Conservation (phyloP, 805 yeast species). For the Starmerella apis region DNA sequence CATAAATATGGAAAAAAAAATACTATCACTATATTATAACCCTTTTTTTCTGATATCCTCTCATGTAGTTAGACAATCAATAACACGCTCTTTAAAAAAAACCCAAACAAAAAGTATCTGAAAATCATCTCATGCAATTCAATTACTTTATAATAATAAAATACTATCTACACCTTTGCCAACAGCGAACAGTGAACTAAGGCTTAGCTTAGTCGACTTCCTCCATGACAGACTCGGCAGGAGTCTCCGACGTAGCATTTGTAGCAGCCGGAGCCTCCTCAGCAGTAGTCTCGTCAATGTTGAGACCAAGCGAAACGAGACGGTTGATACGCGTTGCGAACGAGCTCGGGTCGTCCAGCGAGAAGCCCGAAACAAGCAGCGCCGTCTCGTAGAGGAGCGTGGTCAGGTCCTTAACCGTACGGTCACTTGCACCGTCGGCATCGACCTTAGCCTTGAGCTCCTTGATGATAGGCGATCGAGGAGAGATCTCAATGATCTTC, state of each 20-base stretch:
- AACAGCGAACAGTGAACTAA: neutral
- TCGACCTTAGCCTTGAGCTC: conserved; percentile 96
- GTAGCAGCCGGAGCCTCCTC: conserved; percentile 39
- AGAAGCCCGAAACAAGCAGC: conserved; percentile 94
- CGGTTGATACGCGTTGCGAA: conserved; percentile 98
- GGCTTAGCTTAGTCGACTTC: conserved; percentile 70
- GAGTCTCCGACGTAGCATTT: conserved; percentile 38
- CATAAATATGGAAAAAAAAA: neutral
- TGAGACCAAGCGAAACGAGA: conserved; percentile 92
- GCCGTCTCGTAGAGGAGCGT: conserved; percentile 96
- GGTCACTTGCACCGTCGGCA: conserved; percentile 93
- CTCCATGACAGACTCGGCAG: conserved; percentile 94
- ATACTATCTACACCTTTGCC: neutral
- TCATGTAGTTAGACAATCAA: neutral
- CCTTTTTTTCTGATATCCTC: neutral
- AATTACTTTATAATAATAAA: conserved; percentile 1
- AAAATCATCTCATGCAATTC: no score
- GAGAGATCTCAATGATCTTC: conserved; percentile 98
- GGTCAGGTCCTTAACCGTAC: conserved; percentile 96
- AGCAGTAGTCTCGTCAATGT: conserved; percentile 63
- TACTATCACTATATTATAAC: neutral
- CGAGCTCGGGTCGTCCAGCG: conserved; percentile 95
- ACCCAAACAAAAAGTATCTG: no score
- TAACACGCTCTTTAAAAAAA: no score
- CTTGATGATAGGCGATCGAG: conserved; percentile 87